Evolutionary conservation across 805 yeast species (phyloP), one percentile per base, ranked within the genome.

Genomic region (Blastobotrys peoriensis): DNA sequence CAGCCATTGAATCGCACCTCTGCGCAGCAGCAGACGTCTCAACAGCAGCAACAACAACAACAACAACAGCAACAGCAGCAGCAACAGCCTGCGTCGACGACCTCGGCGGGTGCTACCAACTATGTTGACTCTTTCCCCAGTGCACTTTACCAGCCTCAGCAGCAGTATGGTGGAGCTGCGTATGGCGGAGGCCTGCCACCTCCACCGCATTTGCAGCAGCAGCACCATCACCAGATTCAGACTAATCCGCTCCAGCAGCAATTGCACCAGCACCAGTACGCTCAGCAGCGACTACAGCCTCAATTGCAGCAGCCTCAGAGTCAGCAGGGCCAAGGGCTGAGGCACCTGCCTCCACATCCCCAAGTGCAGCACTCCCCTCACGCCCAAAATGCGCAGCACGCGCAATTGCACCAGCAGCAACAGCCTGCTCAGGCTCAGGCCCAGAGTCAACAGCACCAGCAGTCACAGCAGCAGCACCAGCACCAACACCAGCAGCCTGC

Each of bases 241-340:
- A 18, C 40, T 3, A 41, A 36, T 5, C 23, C 46, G 20, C 60
- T 51, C 36, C 55, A 46, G 41, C 58, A 46, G 39, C 61, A 48
- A 20, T 61, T 42, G 45, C 49, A 41, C 23, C 58, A 50, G 34
- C 52, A 41, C 37, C 56, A 46, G 38, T 49, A 36, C 36, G 37
- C 27, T 30, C 41, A 44, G 27, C 40, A 33, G 40, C 43, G 40
- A 15, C 34, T 23, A 28, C 48, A 19, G 36, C 53, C 50, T 13
- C 44, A 44, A 36, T 44, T 49, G 19, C 46, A 36, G 34, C 49
- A 40, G 47, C 49, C 47, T 4, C 52, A 36, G 44, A 45, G 35
- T 33, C 50, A 33, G 23, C 51, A 49, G 38, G 37, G 28, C 18
- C 46, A 25, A 13, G 13, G 13, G 8, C 30, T 25, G 8, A 8